Evolutionary conservation across 2,329 filamentous ascomycete genomes (phyloP).

Genomic region (Sordariomycetes sp.): DNA sequence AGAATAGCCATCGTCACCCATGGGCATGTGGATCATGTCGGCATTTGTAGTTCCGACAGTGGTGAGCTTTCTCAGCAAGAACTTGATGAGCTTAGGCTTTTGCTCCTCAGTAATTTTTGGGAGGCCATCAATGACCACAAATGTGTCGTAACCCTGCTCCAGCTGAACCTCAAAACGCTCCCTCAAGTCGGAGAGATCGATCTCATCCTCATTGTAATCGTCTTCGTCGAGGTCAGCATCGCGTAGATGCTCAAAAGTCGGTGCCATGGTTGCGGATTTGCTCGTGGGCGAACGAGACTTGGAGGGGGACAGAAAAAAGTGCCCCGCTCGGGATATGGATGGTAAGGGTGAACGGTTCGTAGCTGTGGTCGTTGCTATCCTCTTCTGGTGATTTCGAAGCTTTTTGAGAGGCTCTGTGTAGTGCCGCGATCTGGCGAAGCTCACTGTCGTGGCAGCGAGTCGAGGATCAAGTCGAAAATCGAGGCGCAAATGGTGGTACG

Average conservation of each 20-base stretch:
- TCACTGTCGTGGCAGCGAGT: no score
- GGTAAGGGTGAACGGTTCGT: no score
- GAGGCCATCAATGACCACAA: slow-evolving; percentile 91
- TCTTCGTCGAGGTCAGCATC: slow-evolving; percentile 83
- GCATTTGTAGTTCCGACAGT: slow-evolving; percentile 76
- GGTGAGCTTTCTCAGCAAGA: slow-evolving; percentile 87
- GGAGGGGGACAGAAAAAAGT: slow-evolving; percentile 24
- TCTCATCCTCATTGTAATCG: slow-evolving; percentile 82
- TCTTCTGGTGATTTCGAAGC: no score
- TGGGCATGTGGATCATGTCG: slow-evolving; percentile 87
- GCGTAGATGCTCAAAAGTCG: slow-evolving; percentile 81
- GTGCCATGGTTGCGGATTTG: slow-evolving; percentile 62
- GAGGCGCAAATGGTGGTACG: no score
- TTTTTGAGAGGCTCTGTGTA: no score
- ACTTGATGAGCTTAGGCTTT: slow-evolving; percentile 92
- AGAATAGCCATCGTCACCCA: slow-evolving; percentile 79
- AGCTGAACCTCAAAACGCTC: slow-evolving; percentile 94
- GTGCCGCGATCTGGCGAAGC: no score
- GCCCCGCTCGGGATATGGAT: slow-evolving; percentile 24
- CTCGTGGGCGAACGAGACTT: slow-evolving; percentile 11
- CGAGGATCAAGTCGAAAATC: no score
- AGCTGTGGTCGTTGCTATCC: no score
- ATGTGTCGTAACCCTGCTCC: slow-evolving; percentile 92
- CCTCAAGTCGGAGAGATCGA: slow-evolving; percentile 89
- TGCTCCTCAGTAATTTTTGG: slow-evolving; percentile 83